phyloP scores from a whole-genome alignment of 139 green algal species.

The Monoraphidium neglectum region DNA sequence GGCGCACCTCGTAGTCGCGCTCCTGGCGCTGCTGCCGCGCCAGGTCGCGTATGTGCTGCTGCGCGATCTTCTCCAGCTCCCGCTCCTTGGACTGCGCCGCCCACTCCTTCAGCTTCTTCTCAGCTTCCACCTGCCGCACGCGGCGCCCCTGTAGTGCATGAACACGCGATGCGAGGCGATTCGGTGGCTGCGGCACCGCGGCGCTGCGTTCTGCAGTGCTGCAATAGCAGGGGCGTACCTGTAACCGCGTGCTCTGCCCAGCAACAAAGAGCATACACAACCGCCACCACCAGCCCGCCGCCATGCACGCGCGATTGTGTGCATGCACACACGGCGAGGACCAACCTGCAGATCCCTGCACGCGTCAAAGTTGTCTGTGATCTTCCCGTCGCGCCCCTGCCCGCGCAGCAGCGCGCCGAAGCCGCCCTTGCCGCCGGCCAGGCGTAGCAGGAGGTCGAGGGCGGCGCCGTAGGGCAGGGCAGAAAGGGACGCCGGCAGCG shows the following conservation, averaged over 20 bases:
- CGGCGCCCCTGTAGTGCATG: no score
- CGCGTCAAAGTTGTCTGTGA: conserved; percentile 92
- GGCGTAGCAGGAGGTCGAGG: conserved; percentile 54
- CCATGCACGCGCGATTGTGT: no score
- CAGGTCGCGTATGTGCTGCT: conserved; percentile 77
- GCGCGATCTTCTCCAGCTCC: conserved; percentile 80
- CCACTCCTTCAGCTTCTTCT: conserved; percentile 90
- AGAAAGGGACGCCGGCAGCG: conserved; percentile 13
- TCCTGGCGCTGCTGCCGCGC: conserved; percentile 51
- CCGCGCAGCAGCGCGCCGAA: conserved; percentile 94
- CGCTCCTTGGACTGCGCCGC: conserved; percentile 64
- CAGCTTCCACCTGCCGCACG: conserved; percentile 68
- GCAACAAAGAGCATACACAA: no score
- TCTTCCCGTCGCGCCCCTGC: conserved; percentile 77
- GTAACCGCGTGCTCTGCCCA: no score
- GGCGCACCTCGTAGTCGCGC: conserved; percentile 32
- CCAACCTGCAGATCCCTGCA: conserved; percentile 92
- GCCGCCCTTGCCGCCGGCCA: conserved; percentile 86
- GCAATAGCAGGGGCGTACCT: no score
- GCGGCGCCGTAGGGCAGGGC: conserved; percentile 22
- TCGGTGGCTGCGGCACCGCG: no score
- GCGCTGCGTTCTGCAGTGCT: no score
- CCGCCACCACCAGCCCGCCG: no score
- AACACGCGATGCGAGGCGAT: no score
- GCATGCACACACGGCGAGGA: no score